These are phyloP conservation scores for Microsporum canis DNA, from an alignment of 2,329 filamentous ascomycete species.

Conservation along the genomic window DNA sequence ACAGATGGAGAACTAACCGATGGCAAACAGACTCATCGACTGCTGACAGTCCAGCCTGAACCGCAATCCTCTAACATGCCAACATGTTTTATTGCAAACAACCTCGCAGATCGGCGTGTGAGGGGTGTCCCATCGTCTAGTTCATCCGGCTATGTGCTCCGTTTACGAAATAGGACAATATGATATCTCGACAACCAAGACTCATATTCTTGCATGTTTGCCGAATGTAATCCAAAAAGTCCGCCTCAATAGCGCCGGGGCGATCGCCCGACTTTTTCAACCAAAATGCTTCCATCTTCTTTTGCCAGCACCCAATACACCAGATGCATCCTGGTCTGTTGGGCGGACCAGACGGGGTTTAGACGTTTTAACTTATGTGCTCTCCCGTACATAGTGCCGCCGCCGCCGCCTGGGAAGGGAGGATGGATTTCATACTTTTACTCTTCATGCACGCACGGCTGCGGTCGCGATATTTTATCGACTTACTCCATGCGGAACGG, in stretches of 20 bases:
- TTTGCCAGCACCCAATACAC: not conserved
- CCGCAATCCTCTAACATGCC: not conserved
- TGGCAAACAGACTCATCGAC: not conserved
- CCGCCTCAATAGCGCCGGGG: not conserved
- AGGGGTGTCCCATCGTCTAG: not conserved
- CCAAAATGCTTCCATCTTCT: not conserved
- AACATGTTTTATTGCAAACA: not conserved
- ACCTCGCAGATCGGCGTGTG: not conserved
- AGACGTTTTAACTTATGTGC: not conserved
- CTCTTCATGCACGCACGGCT: not conserved
- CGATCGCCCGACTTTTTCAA: not conserved
- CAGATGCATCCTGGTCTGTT: not conserved
- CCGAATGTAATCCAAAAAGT: not conserved
- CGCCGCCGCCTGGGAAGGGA: not conserved
- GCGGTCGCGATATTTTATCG: not conserved
- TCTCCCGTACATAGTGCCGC: not conserved
- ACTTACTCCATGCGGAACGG: not conserved
- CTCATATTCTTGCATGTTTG: not conserved
- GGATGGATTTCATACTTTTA: not conserved
- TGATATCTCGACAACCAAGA: not conserved
- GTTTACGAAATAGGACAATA: not conserved
- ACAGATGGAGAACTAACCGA: not conserved
- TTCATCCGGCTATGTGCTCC: not conserved
- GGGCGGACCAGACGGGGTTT: not conserved
- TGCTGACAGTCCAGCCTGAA: not conserved